Evolutionary conservation across 176 grass and related monocot species (phyloP), one percentile per base, ranked within the genome.

Genomic region (Aechmea fasciata): DNA sequence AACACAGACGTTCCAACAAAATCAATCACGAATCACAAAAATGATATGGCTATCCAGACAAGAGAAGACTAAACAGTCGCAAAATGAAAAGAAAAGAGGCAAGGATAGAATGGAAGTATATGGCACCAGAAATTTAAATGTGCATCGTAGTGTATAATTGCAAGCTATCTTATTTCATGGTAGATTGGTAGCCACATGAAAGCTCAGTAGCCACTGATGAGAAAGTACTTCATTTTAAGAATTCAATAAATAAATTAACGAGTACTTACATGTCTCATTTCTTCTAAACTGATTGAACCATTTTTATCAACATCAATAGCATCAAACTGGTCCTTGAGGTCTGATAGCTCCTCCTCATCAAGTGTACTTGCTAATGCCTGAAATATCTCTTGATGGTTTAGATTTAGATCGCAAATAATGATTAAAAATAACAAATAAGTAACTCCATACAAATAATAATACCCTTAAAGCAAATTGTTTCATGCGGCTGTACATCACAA

Each of bases 291-390:
- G 52, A 99, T 99, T 70, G 90, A 89, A 52, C 94, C 94, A 83
- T 71, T 99, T 87, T 99, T 99, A 76, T 99, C 94, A 76, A 99
- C 83, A 67, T 99, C 94, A 54, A 99, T 99, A 68, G 90, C 86
- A 63, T 99, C 86, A 25, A 99, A 99, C 71, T 99, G 94, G 65
- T 99, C 94, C 83, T 79, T 90, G 4, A 99, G 66, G 85, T 88
- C 77, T 0, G 94, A 82, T 70, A 99, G 73, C 75, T 99, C 94
- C 63, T 88, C 89, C 64, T 99, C 87, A 50, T 99, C 81, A 26
- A 99, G 82, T 1, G 87, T 93, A 71, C 89, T 99, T 47, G 94
- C 94, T 69, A 99, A 77, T 70, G 94, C 94, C 94, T 99, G 75
- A 75, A 70, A 19, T 51, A 65, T 41, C 51, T 23, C 72, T 76